Conservation (phyloP, 2,329 filamentous ascomycete genomes). For the Sporothrix mexicana region DNA sequence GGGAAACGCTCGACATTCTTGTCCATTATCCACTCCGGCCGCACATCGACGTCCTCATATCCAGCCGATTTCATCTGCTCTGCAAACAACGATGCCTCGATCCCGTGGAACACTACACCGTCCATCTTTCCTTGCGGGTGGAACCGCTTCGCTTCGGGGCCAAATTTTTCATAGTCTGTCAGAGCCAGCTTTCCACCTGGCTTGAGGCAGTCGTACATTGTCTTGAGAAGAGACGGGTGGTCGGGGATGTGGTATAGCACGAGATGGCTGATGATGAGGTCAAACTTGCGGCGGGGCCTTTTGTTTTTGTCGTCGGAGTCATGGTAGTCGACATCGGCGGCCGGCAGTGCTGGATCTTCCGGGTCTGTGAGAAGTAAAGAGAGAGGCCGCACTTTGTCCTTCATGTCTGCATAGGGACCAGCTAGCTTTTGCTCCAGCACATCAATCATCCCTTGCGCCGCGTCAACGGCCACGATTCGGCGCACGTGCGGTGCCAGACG, state of each 20-base stretch:
- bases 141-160: conserved; percentile 57
- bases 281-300: conserved; percentile 49
- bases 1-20: conserved; percentile 57
- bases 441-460: conserved; percentile 60
- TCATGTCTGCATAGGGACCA: conserved; percentile 43
- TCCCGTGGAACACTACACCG: conserved; percentile 61
- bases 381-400: conserved; percentile 49
- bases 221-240: conserved; percentile 50
- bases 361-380: conserved; percentile 56
- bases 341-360: conserved; percentile 52
- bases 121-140: conserved; percentile 59
- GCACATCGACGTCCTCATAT: conserved; percentile 55
- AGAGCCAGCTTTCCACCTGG: conserved; percentile 56
- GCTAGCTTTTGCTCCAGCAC: conserved; percentile 54
- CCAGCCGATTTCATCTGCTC: conserved; percentile 54
- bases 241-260: conserved; percentile 62
- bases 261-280: conserved; percentile 59
- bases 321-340: conserved; percentile 41
- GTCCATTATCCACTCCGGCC: conserved; percentile 54
- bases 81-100: conserved; percentile 50
- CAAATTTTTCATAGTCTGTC: conserved; percentile 65
- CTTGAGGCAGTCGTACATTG: conserved; percentile 55
- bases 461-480: conserved; percentile 59
- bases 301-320: background rate
- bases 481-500: conserved; percentile 55